Base-by-base conservation (phyloP, 306 rosid species). In the Canavalia gladiata region DNA sequence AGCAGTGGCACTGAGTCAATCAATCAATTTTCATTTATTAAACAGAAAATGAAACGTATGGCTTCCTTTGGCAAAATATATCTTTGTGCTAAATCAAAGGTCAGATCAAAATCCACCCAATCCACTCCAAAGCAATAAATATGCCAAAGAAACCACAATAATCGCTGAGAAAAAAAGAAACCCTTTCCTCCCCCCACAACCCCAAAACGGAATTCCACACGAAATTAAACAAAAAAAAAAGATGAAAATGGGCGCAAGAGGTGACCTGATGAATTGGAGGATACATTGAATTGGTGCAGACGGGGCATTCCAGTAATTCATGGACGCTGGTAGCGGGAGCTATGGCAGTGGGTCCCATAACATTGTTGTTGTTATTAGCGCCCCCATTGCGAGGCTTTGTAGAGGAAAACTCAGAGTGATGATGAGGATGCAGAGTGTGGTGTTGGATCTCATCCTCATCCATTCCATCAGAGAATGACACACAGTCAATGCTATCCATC, bases 311-410 rank as follows among this genome's bases (percentile, higher is more conserved):
- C 2, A 94, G 91, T 90, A 94, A 87, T 81, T 94, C 98, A 43
- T 94, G 98, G 63, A 94, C 98, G 83, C 98, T 94, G 76, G 98
- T 92, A 62, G 97, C 94, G 2, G 98, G 98, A 58, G 97, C 81
- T 79, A 90, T 90, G 65, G 87, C 87, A 12, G 84, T 86, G 47
- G 90, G 82, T 0, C 89, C 91, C 70, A 86, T 45, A n/a, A 50
- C 33, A 72, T 79, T 70, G 37, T 82, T 75, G 69, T 76, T 64
- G 81, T 69, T 81, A 52, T 83, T 90, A 30, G 70, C 76, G 70
- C 68, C 81, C 60, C 88, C 91, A 87, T 89, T 89, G 51, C 97
- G 89, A 80, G 93, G 87, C 68, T 92, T 91, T 2, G 93, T 82
- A 55, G 94, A 85, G 72, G 93, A 82, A 81, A 88, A 92, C 43